These are phyloP conservation scores for Thraustotheca clavata DNA, from an alignment of 352 stramenopile genomes.

Conservation along the genomic window DNA sequence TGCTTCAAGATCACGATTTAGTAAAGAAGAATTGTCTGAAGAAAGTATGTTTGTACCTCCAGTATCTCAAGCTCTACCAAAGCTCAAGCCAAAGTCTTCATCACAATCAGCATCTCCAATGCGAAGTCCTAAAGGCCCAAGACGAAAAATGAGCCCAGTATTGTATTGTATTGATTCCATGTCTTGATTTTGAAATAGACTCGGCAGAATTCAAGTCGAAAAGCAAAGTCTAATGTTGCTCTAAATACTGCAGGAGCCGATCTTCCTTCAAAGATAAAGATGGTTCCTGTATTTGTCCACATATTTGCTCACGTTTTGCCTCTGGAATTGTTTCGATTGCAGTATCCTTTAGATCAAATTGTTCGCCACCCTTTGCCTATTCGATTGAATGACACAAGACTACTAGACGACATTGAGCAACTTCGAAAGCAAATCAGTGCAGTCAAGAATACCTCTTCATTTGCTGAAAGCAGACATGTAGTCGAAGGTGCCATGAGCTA, in stretches of 20 bases:
- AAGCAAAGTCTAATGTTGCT: neutral
- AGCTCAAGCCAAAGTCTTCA: neutral
- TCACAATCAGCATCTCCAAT: neutral
- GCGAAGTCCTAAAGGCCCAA: neutral
- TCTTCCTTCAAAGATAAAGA: neutral
- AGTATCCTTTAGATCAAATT: neutral
- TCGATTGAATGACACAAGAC: conserved; percentile 24
- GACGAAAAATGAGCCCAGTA: neutral
- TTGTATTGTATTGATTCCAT: neutral
- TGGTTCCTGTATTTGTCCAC: neutral
- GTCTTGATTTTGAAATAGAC: neutral
- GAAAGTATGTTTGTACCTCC: neutral
- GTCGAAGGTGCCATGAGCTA: conserved; percentile 32
- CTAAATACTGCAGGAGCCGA: neutral
- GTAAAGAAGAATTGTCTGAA: neutral
- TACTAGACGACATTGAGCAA: conserved; percentile 13
- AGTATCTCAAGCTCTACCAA: neutral
- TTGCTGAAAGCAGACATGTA: conserved; percentile 31
- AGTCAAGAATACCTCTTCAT: conserved; percentile 17
- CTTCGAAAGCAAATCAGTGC: neutral
- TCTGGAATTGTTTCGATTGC: conserved; percentile 6
- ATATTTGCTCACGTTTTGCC: conserved; percentile 11
- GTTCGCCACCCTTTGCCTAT: neutral
- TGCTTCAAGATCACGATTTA: conserved; percentile 7
- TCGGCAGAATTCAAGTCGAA: neutral